Evolutionary conservation across 2,329 filamentous ascomycete species (phyloP), one percentile per base, ranked within the genome.

Genomic region (Hortaea werneckii): DNA sequence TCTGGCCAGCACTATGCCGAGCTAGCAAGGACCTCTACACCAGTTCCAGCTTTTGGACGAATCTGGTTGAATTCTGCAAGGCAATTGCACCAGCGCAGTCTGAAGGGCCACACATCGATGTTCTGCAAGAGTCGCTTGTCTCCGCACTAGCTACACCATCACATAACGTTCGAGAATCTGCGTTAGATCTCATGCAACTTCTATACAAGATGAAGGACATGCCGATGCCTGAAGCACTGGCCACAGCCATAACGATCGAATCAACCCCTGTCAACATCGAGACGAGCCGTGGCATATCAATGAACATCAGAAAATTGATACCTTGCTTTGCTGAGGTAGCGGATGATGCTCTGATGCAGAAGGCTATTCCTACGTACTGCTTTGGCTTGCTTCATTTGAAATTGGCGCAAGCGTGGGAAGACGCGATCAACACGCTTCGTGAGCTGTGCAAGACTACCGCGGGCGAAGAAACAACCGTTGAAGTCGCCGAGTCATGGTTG

Each of bases 371-470:
- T 0, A 75, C 79, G 0, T 96, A 89, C 58, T 81, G 87, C 56
- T 95, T 95, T 56, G 92, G 92, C 41, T 77, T 95, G 65, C 75
- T 96, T 49, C 92, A 89, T 0, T 80, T 94, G 41, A 86, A 84
- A 54, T 74, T 95, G 53, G 78, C 88, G 0, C 87, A 87, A 32
- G 73, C 94, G 5, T 95, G 90, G 86, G 86, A 94, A 49, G 87
- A 94, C 57, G 78, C 86, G 0, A 79, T 83, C 42, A 77, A 80
- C 45, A 80, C 85, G 0, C 68, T 98, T 58, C 84, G 87, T 58
- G 75, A 82, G 43, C 80, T 98, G 44, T 77, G 81, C 13, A 76
- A 85, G 54, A 76, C 75, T 20, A 82, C 83, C 53, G 66, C 70
- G 35, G 87, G 86, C 20, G 88, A 95, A 60, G 80, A 83, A 29